Base-by-base conservation (phyloP, 306 rosid genomes). In the Gastrolobium bilobum region DNA sequence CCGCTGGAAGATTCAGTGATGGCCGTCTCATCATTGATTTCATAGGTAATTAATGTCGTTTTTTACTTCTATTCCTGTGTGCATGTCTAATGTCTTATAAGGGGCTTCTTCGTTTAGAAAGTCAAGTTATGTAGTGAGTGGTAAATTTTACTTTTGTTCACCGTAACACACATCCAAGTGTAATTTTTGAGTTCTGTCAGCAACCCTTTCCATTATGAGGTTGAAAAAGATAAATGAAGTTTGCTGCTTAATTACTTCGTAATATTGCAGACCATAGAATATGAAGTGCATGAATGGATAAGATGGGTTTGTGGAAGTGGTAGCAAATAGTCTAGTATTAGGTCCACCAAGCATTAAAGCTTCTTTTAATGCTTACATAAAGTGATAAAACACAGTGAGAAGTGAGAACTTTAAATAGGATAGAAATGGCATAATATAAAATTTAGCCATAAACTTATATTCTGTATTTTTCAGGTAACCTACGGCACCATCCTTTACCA, bases 11-110 rank as follows among this genome's bases (percentile, higher is more conserved):
- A 76, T 83, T 67, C 71, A 78, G 85, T 0, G 88, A 89, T 76
- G 89, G 89, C 4, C 79, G 87, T 8, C 84, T 88, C 58, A 65
- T 78, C 4, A 73, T 87, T 10, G 91, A 89, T 76, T 89, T 89
- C 76, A 78, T 87, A 4, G 88, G 93, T 85, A 52, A 65, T 40
- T 34, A 11, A n/a, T 34, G n/a, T 13, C 6, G 2, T 61, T 61
- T 37, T 61, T 10, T 61, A 13, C 46, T 13, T 47, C 5, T 47
- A 4, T 47, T 11, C 15, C 10, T 14, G 13, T 47, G 4, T 11
- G 2, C 53, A 47, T 3, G 44, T 40, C 7, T 40, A 40, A 47
- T 8, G 13, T 44, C 50, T 44, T 44, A 10, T 3, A 10, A 2
- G 13, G 3, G 50, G 13, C n/a, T 44, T 10, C 9, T 43, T 43